Conservation (phyloP, 371 early-diverging fungal species). For the Apophysomyces elegans region DNA sequence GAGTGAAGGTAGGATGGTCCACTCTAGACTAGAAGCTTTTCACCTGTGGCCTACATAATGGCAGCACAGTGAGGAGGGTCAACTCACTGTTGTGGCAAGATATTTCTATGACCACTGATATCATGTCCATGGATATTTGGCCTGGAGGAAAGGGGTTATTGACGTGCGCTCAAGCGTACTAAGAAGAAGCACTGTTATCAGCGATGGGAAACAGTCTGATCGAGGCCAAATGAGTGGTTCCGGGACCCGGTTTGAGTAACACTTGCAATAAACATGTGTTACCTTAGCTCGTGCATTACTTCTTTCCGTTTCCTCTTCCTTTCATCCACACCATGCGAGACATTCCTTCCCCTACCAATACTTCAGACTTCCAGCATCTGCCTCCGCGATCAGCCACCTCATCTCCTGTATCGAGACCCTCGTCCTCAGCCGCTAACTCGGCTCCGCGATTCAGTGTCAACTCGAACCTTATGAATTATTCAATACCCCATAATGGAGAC, state of each 20-base stretch:
- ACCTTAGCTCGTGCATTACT: slow-evolving; percentile 7
- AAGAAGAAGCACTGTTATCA: too few species aligned
- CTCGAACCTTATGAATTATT: slow-evolving; percentile 58
- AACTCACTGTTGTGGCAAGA: too few species aligned
- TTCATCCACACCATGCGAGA: slow-evolving; percentile 8
- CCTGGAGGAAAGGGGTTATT: too few species aligned
- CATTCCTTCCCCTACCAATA: not conserved
- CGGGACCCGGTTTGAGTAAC: slow-evolving; percentile 7
- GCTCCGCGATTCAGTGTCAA: slow-evolving; percentile 49
- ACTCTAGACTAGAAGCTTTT: too few species aligned
- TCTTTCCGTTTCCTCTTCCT: slow-evolving; percentile 4
- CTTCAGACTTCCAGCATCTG: not conserved
- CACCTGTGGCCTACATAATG: too few species aligned
- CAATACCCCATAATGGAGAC: slow-evolving; percentile 46
- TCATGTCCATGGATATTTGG: too few species aligned
- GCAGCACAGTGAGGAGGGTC: too few species aligned
- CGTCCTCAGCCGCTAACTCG: not conserved
- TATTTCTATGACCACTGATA: too few species aligned
- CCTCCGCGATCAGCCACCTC: not conserved
- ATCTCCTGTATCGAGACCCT: not conserved
- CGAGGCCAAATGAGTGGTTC: not conserved
- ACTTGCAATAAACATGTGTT: slow-evolving; percentile 1
- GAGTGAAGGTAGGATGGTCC: too few species aligned
- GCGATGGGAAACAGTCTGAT: not conserved
- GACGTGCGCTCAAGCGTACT: too few species aligned